Base-by-base conservation (phyloP, 2,329 filamentous ascomycete genomes). In the Decorospora gaudefroyi region DNA sequence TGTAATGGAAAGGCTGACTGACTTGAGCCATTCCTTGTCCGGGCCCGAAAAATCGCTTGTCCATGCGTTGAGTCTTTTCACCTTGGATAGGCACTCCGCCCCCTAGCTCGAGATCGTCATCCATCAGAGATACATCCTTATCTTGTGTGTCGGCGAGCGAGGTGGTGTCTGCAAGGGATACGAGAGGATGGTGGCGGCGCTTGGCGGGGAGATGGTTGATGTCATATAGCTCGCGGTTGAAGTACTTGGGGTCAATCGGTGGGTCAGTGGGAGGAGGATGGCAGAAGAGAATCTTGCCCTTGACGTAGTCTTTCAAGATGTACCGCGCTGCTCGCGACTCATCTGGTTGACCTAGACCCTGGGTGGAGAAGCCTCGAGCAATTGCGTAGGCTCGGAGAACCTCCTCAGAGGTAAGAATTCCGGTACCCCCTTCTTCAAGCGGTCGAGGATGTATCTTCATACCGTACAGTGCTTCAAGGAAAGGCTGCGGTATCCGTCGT, bases 281-380 rank as follows among this genome's bases (percentile, higher is more conserved):
- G 57, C 90, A 93, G 74, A 87, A 97, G 4, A 97, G 80, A 0
- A 99, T 81, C 74, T 96, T 97, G 51, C 93, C 93, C 67, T 87
- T 95, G 58, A 99, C 93, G 64, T 97, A 99, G 74, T 99, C 93
- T 70, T 99, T 99, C 17, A 99, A 80, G 11, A 99, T 80, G 58
- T 89, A 87, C 39, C 93, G 82, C 4, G 92, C 90, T 5, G 93
- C 93, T 59, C 93, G 82, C 1, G 90, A 95, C 75, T 96, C 90
- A 62, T 99, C 93, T 0, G 93, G 92, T 65, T 93, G 88, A 6
- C 93, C 92, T 22, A 88, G 81, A 62, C 93, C 93, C 40, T 88
- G 85, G 4, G 91, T 96, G 45, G 87, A 85, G 75, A 95, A 99
- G 8, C 93, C 93, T 67, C 95, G 80, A 11, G 93, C 93, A 42